Conservation (phyloP, 305 asterid genomes). For the Plantago lanceolata region DNA sequence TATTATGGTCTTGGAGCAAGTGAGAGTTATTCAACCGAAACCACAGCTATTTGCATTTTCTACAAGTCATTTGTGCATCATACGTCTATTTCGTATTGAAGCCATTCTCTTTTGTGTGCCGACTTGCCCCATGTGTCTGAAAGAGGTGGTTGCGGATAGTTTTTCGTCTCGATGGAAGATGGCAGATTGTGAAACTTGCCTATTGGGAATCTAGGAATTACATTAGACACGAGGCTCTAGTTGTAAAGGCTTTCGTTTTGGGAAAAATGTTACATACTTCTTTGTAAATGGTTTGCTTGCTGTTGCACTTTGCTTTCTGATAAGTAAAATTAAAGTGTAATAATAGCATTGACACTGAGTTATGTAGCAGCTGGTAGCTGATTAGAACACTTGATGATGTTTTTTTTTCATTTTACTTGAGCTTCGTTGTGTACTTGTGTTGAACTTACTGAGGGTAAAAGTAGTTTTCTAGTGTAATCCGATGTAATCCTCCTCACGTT, state of each 20-base stretch:
- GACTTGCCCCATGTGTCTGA: slow-evolving; percentile 83
- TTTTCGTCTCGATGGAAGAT: slow-evolving; percentile 6
- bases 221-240: slow-evolving; percentile 6
- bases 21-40: no score
- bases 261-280: slow-evolving; percentile 22
- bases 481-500: no score
- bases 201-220: no score
- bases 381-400: neutral
- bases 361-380: neutral
- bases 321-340: slow-evolving; percentile 2
- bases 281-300: slow-evolving; percentile 20
- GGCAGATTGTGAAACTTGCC: neutral
- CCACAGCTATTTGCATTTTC: no score
- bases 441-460: no score
- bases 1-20: no score
- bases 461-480: no score
- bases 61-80: no score
- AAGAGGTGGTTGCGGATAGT: slow-evolving; percentile 67
- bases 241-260: slow-evolving; percentile 16
- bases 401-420: neutral
- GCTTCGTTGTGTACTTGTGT: slow-evolving; percentile 17
- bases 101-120: slow-evolving; percentile 25
- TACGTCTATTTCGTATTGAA: no score
- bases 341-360: neutral
- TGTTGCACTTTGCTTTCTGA: slow-evolving; percentile 16